A percentile compares a stretch with the other conserved stretches of the same genome.
Conservation (phyloP, 2,329 filamentous ascomycete genomes). For the Fusarium sp. region DNA sequence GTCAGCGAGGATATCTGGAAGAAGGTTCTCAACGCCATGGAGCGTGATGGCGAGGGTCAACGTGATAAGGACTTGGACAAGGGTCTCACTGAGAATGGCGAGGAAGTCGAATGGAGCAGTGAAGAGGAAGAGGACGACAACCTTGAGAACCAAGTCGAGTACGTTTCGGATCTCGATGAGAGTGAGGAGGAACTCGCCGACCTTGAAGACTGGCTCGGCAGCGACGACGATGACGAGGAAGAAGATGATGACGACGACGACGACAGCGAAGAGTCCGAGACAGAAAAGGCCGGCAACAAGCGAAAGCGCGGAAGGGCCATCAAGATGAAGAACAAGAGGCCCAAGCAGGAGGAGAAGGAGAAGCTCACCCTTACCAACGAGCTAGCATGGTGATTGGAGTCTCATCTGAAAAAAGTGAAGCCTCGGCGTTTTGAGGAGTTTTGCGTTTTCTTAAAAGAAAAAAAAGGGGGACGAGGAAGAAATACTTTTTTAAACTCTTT, state of each 20-base stretch:
- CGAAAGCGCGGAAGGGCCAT: constrained; percentile 63
- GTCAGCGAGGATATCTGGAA: constrained; percentile 97
- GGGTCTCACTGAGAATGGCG: constrained; percentile 83
- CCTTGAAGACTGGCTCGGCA: constrained; percentile 93
- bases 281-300: constrained; percentile 67
- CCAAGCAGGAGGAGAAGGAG: constrained; percentile 73
- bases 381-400: constrained; percentile 54
- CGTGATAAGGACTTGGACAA: constrained; percentile 91
- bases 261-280: constrained; percentile 68
- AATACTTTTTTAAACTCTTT: not conserved
- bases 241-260: constrained; percentile 71
- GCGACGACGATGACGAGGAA: constrained; percentile 70
- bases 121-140: constrained; percentile 75
- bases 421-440: constrained; percentile 45
- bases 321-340: constrained; percentile 60
- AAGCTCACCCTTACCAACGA: constrained; percentile 58
- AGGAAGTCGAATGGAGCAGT: constrained; percentile 74
- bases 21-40: constrained; percentile 91
- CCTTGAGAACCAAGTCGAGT: constrained; percentile 86
- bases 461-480: constrained; percentile 1
- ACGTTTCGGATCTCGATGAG: constrained; percentile 91
- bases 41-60: constrained; percentile 85
- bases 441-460: constrained; percentile 13
- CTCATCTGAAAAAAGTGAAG: constrained; percentile 13
- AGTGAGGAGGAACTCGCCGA: constrained; percentile 83